A percentile compares a stretch with the other conserved stretches of the same genome.
Evolutionary conservation across 805 yeast genomes (phyloP).

Genomic region (Wickerhamiella occidentalis): DNA sequence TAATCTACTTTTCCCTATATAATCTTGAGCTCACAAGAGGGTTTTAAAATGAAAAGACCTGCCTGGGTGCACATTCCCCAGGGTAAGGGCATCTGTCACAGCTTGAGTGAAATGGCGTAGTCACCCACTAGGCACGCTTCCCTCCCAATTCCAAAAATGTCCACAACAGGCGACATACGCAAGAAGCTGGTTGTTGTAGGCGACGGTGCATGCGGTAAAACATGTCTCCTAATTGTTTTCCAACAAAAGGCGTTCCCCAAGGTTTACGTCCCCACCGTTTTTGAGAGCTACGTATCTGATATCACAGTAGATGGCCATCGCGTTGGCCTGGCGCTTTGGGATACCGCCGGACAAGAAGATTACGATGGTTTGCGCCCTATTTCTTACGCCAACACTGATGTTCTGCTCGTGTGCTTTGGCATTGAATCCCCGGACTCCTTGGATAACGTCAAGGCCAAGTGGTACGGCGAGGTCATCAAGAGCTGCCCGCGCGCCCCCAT

Average conservation of each 20-base stretch:
- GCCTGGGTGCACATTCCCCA: neutral
- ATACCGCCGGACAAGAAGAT: constrained; percentile 98
- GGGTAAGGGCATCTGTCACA: constrained; percentile 8
- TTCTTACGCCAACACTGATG: constrained; percentile 86
- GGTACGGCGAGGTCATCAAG: constrained; percentile 88
- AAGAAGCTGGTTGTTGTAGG: constrained; percentile 82
- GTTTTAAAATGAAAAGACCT: too few relatives aligned
- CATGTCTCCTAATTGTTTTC: constrained; percentile 74
- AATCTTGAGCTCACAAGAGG: too few relatives aligned
- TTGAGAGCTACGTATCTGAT: constrained; percentile 95
- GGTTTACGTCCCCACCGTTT: constrained; percentile 91
- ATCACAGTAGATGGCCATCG: constrained; percentile 84
- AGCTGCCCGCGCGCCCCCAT: constrained; percentile 92
- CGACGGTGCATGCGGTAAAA: constrained; percentile 96
- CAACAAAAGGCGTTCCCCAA: constrained; percentile 88
- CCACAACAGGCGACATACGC: constrained; percentile 21
- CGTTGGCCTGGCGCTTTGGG: constrained; percentile 92
- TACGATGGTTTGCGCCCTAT: constrained; percentile 86
- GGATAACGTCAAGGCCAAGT: constrained; percentile 88
- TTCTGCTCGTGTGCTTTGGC: constrained; percentile 81
- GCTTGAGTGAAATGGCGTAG: constrained; percentile 6
- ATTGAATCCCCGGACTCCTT: constrained; percentile 84
- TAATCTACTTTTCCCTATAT: too few relatives aligned
- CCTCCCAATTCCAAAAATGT: constrained; percentile 1
- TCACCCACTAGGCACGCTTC: neutral